Percentiles rank a stretch among this genome's conserved stretches.
These are phyloP conservation scores for Aspergillus ellipticus DNA, from an alignment of 495 filamentous ascomycete genomes.

Conservation along the genomic window DNA sequence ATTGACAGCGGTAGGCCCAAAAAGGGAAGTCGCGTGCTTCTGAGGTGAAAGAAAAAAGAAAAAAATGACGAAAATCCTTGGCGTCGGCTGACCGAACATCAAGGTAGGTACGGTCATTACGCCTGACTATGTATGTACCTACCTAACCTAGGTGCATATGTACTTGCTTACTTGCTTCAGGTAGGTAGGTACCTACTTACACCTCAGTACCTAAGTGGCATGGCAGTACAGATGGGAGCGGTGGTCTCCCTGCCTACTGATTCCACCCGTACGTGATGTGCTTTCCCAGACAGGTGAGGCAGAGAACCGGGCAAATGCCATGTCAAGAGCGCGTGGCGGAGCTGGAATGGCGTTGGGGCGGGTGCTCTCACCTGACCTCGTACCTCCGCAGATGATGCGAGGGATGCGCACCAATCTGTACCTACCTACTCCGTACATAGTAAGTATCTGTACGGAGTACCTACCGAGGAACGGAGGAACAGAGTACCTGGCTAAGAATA, in stretches of 20 bases:
- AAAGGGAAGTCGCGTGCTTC: slow-evolving; percentile 2
- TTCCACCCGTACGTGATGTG: too few species aligned
- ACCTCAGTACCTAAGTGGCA: too few species aligned
- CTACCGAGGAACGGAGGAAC: not conserved
- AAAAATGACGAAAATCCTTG: not conserved
- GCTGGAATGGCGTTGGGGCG: not conserved
- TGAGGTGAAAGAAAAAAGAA: not conserved
- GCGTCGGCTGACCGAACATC: not conserved
- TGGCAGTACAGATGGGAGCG: too few species aligned
- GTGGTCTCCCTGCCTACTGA: too few species aligned
- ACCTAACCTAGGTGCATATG: too few species aligned
- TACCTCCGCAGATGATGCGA: not conserved
- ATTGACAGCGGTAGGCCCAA: not conserved
- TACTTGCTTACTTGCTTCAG: too few species aligned
- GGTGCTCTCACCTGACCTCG: not conserved
- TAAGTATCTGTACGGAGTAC: too few species aligned
- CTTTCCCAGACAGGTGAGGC: too few species aligned
- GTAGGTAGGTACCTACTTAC: too few species aligned
- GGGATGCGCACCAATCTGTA: not conserved
- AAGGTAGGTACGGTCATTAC: too few species aligned
- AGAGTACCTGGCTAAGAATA: not conserved
- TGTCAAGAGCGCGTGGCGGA: not conserved
- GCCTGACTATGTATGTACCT: not conserved
- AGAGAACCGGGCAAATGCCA: too few species aligned
- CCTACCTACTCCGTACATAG: too few species aligned